These are phyloP conservation scores for Candida nitratophila DNA, from an alignment of 805 yeast species.

Conservation along the genomic window DNA sequence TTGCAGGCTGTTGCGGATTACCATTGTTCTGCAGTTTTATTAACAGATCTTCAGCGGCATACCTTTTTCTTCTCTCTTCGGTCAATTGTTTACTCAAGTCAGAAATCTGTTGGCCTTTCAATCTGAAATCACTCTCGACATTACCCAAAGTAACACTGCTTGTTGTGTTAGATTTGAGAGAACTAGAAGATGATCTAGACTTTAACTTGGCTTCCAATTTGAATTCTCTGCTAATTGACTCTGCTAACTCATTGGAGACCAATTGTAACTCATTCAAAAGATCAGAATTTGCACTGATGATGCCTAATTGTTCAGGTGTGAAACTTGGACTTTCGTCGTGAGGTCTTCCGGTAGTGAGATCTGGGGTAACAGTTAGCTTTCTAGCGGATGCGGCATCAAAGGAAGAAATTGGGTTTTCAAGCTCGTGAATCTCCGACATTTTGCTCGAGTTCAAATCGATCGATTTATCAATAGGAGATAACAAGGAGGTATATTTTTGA, in stretches of 20 bases:
- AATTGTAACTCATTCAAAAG: conserved; percentile 58
- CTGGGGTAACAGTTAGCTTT: too few species aligned
- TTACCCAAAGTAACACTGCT: neutral
- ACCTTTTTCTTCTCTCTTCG: conserved; percentile 59
- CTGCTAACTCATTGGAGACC: conserved; percentile 67
- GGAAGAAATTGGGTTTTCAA: too few species aligned
- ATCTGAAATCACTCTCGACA: neutral
- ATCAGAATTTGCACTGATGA: conserved; percentile 52
- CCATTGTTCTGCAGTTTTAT: conserved; percentile 27
- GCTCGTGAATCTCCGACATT: too few species aligned
- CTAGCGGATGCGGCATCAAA: too few species aligned
- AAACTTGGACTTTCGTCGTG: conserved; percentile 17
- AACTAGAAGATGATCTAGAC: neutral
- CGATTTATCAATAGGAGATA: neutral
- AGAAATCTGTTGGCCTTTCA: conserved; percentile 35
- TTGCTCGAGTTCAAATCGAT: too few species aligned
- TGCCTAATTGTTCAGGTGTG: conserved; percentile 54
- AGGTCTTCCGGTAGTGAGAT: neutral
- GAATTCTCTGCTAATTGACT: conserved; percentile 65
- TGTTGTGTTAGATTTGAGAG: neutral
- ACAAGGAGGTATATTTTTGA: neutral
- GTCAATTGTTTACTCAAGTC: conserved; percentile 50
- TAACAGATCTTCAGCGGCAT: conserved; percentile 66
- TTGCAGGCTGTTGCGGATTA: conserved; percentile 28
- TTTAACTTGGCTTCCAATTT: conserved; percentile 40